Conservation (phyloP, 192 early-diverging fungal genomes). For the Glomus cerebriforme region DNA sequence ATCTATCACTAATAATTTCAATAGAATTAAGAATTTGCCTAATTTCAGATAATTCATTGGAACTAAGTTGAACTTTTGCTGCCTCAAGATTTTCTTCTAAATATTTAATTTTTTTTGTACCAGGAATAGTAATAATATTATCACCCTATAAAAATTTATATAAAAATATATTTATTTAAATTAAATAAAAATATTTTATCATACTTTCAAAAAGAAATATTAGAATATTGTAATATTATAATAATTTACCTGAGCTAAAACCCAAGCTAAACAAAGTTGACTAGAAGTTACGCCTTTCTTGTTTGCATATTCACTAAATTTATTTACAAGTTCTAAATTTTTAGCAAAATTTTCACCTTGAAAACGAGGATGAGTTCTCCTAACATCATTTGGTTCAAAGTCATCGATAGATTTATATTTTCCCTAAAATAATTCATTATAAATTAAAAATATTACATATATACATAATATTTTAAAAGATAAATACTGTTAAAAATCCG, state of each 20-base stretch:
- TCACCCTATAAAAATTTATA: too few relatives aligned
- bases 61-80: slow-evolving; percentile 37
- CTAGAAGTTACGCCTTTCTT: slow-evolving; percentile 53
- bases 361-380: slow-evolving; percentile 52
- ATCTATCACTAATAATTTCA: too few relatives aligned
- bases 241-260: slow-evolving; percentile 61
- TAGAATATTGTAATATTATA: too few relatives aligned
- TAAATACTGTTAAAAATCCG: slow-evolving; percentile 62
- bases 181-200: too few relatives aligned
- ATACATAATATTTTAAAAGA: too few relatives aligned
- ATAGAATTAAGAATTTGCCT: too few relatives aligned
- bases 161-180: too few relatives aligned
- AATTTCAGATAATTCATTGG: slow-evolving; percentile 36
- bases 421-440: slow-evolving; percentile 62
- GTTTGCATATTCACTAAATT: slow-evolving; percentile 49
- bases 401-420: slow-evolving; percentile 57
- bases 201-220: too few relatives aligned
- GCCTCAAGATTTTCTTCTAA: slow-evolving; percentile 44
- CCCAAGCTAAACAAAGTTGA: slow-evolving; percentile 68
- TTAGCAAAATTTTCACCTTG: too few relatives aligned
- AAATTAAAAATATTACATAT: slow-evolving; percentile 45
- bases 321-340: slow-evolving; percentile 65
- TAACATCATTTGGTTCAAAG: slow-evolving; percentile 54
- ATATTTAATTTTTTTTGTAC: slow-evolving; percentile 56
- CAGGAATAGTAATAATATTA: slow-evolving; percentile 62